Percentiles rank a stretch among this genome's conserved stretches.
Conservation (phyloP, 768 basidiomycete species). For the Cystobasidium ongulense region DNA sequence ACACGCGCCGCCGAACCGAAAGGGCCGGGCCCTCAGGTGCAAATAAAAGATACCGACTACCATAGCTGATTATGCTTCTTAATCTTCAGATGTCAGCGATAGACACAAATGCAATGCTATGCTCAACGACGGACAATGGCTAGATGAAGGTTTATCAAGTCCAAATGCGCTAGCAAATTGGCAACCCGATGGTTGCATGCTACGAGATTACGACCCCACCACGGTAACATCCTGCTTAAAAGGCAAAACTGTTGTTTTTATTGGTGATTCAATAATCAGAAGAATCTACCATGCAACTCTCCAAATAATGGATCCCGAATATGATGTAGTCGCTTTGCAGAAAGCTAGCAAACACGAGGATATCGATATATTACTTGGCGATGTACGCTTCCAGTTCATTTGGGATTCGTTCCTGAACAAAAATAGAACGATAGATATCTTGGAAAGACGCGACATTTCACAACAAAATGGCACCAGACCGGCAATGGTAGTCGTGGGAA, state of each 20-base stretch:
- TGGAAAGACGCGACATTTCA: slow-evolving; percentile 41
- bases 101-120: slow-evolving; percentile 65
- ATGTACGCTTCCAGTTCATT: slow-evolving; percentile 54
- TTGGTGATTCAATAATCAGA: slow-evolving; percentile 77
- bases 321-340: slow-evolving; percentile 37
- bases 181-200: slow-evolving; percentile 83
- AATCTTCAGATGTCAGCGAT: slow-evolving; percentile 62
- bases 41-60: no score
- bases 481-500: slow-evolving; percentile 69
- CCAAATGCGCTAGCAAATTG: slow-evolving; percentile 51
- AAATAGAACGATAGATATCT: slow-evolving; percentile 52
- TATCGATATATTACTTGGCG: slow-evolving; percentile 57
- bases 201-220: slow-evolving; percentile 56
- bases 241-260: slow-evolving; percentile 58
- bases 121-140: slow-evolving; percentile 66
- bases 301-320: slow-evolving; percentile 52
- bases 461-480: slow-evolving; percentile 44
- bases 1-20: no score
- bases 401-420: slow-evolving; percentile 87
- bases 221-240: slow-evolving; percentile 44
- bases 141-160: slow-evolving; percentile 51
- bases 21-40: no score
- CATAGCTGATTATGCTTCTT: no score
- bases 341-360: slow-evolving; percentile 62
- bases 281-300: slow-evolving; percentile 56